These are phyloP conservation scores for Annulohypoxylon truncatum DNA, from an alignment of 2,329 filamentous ascomycete genomes.

Conservation along the genomic window DNA sequence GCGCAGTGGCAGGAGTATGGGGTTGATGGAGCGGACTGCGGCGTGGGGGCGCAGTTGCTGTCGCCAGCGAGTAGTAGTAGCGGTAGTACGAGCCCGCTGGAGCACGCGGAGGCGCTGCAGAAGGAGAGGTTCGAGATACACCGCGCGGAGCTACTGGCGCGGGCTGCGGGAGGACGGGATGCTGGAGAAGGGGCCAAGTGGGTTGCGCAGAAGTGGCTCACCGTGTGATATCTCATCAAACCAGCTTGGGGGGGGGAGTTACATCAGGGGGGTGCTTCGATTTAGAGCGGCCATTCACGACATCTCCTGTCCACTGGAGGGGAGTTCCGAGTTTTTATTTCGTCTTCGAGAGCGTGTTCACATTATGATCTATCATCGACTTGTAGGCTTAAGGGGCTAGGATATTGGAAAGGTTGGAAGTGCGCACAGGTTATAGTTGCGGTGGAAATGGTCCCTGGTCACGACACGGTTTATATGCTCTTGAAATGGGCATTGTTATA, in stretches of 20 bases:
- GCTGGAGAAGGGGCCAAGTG: conserved; percentile 53
- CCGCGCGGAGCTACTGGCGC: conserved; percentile 56
- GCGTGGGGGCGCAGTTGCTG: conserved; percentile 4
- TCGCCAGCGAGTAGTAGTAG: neutral
- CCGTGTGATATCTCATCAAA: conserved; percentile 39
- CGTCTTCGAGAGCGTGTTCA: too few relatives aligned
- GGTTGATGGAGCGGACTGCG: conserved; percentile 32
- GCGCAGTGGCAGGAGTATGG: neutral
- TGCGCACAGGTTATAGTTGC: neutral
- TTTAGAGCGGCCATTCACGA: neutral
- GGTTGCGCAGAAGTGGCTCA: conserved; percentile 55
- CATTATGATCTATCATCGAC: too few relatives aligned
- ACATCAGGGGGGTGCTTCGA: neutral
- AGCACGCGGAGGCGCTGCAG: conserved; percentile 62
- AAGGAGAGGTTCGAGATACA: conserved; percentile 58
- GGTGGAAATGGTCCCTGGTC: too few relatives aligned
- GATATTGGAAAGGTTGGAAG: neutral
- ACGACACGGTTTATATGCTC: neutral
- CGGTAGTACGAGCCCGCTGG: conserved; percentile 55
- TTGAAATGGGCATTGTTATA: neutral
- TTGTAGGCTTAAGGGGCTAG: neutral
- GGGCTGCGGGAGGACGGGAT: conserved; percentile 52
- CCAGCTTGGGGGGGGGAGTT: neutral
- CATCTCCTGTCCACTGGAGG: neutral
- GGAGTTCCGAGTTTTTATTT: neutral